Evolutionary conservation across 225 moss, liverwort and hornwort species (phyloP).

Genomic region (Sphagnum contortum): DNA sequence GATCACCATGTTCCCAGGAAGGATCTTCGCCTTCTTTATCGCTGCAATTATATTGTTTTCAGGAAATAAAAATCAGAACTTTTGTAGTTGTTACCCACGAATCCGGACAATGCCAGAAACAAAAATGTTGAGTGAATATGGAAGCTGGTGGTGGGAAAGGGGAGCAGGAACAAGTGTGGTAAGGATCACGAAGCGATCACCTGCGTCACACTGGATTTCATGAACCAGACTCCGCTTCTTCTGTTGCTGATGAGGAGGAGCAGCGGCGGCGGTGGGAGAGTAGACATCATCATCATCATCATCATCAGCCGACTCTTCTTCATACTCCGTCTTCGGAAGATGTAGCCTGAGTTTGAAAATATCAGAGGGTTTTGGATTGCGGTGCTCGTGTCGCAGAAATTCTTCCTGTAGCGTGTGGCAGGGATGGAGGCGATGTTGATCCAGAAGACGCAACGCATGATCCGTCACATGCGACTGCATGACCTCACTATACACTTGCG

Average conservation of each 20-base stretch:
- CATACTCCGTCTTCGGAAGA: slow-evolving; percentile 9
- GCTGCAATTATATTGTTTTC: background rate
- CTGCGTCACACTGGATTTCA: slow-evolving; percentile 14
- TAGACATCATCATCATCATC: background rate
- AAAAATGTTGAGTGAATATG: no score
- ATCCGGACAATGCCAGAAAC: no score
- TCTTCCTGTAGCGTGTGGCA: slow-evolving; percentile 16
- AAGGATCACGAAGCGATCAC: background rate
- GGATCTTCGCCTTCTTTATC: slow-evolving; percentile 24
- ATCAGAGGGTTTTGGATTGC: slow-evolving; percentile 14
- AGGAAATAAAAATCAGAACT: no score
- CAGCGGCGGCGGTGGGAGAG: no score
- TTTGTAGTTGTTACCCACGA: no score
- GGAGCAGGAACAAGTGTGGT: no score
- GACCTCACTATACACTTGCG: slow-evolving; percentile 6
- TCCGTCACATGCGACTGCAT: slow-evolving; percentile 11
- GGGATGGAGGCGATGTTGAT: slow-evolving; percentile 16
- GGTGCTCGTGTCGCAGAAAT: slow-evolving; percentile 17
- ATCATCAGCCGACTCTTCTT: slow-evolving; percentile 12
- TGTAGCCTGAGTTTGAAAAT: slow-evolving; percentile 14
- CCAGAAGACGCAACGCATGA: slow-evolving; percentile 10
- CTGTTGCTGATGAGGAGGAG: background rate
- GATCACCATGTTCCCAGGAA: slow-evolving; percentile 19
- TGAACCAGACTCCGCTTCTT: slow-evolving; percentile 8
- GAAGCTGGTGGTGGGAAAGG: no score